Evolutionary conservation across 768 basidiomycete species (phyloP), one percentile per base, ranked within the genome.

Genomic region (Naganishia vaughanmartiniae): DNA sequence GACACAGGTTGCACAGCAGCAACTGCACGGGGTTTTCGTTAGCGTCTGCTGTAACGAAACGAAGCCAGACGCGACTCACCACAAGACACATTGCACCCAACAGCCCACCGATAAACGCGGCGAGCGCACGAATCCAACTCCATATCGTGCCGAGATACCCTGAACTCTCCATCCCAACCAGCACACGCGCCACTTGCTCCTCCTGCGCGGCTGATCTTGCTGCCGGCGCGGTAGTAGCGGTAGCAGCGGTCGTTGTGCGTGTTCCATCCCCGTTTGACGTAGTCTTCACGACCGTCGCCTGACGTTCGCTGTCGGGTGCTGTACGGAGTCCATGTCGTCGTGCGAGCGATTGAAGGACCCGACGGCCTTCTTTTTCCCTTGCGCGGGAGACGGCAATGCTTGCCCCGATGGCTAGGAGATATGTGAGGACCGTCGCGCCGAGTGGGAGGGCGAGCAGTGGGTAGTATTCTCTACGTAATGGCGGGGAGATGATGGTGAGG

Each of bases 341-440:
- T 9, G 79, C 76, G 15, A 81, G 53, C 75, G 79, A 77, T 33
- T 77, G 66, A 42, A 70, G 67, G 48, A 81, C 76, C 34, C 78
- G 45, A 60, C 75, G 68, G 11, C 76, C 74, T 65, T 81, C 79
- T 21, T 71, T 70, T 33, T 72, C 70, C 45, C 75, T 66, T 0
- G 80, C 80, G 54, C 78, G 39, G 11, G 79, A 72, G 0, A 81
- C 80, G 10, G 79, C 74, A 54, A 73, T 74, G 69, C 78, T 79
- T 1, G 79, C 73, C 17, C 77, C 58, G 1, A 81, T 68, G 21
- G 77, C 70, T 26, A 79, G 70, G 24, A 79, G 19, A 26, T 79
- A 71, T 26, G 76, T 79, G 21, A 71, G 24, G 9, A 71, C 71
- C 3, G 80, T 78, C 7, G 77, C 51, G 7, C 66, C 54, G 57